Conservation (phyloP, 352 stramenopile species). For the Pythium biforme region DNA sequence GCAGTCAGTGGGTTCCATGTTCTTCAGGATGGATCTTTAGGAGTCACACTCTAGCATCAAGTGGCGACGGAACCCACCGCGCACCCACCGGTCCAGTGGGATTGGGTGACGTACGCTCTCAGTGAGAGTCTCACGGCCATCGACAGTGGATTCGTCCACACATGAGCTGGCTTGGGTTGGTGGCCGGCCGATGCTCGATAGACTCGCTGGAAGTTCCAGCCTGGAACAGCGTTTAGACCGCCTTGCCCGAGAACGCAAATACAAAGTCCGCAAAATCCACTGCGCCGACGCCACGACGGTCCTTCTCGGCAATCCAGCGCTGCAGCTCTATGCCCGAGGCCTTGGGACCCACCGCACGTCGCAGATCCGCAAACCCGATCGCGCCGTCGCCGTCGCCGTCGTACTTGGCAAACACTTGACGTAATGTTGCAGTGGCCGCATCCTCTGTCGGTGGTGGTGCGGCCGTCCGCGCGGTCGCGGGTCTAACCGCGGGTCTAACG, state of each 20-base stretch:
- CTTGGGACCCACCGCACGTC: constrained; percentile 30
- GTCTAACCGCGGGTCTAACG: neutral
- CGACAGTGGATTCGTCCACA: neutral
- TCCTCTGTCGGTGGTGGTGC: neutral
- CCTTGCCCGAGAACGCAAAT: constrained; percentile 23
- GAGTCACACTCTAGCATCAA: neutral
- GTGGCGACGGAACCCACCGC: neutral
- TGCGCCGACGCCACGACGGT: constrained; percentile 37
- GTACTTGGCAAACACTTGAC: constrained; percentile 45
- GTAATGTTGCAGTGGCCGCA: constrained; percentile 14
- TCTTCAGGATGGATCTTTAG: neutral
- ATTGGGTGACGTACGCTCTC: neutral
- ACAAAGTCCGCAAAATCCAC: constrained; percentile 49
- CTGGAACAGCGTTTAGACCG: neutral
- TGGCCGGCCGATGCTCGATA: too few relatives aligned
- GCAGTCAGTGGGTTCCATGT: neutral
- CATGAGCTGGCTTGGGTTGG: too few relatives aligned
- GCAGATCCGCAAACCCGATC: constrained; percentile 54
- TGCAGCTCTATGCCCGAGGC: constrained; percentile 47
- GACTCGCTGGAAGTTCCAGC: too few relatives aligned
- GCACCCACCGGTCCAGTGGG: neutral
- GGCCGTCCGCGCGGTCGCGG: neutral
- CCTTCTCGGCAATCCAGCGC: constrained; percentile 53
- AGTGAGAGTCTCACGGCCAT: too few relatives aligned
- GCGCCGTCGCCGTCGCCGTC: constrained; percentile 45